A percentile compares a stretch with the other conserved stretches of the same genome.
Conservation (phyloP, 306 rosid genomes). For the Geum urbanum region DNA sequence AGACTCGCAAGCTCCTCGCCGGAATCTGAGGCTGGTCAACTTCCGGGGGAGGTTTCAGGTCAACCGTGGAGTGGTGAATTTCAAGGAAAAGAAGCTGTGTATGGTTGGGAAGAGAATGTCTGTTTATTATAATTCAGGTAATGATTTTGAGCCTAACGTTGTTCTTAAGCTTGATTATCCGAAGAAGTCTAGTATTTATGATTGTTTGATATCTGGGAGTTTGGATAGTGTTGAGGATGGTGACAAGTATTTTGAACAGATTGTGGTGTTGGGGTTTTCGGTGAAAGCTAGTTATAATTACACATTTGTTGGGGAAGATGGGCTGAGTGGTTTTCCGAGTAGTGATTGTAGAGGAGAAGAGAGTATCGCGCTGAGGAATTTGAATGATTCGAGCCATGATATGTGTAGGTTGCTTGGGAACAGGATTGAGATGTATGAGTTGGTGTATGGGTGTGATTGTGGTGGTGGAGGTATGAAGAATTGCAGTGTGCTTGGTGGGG, state of each 20-base stretch:
- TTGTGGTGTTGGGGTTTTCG: constrained; percentile 54
- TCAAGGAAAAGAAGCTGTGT: constrained; percentile 65
- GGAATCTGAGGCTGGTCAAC: constrained; percentile 32
- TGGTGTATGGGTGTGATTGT: constrained; percentile 58
- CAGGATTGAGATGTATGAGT: constrained; percentile 36
- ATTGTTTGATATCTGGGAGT: constrained; percentile 59
- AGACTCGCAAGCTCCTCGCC: too few species aligned
- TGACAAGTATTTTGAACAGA: constrained; percentile 36
- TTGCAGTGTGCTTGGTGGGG: constrained; percentile 52
- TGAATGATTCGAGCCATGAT: constrained; percentile 18
- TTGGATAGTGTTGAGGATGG: constrained; percentile 48
- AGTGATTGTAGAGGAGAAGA: constrained; percentile 28
- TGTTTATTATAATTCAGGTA: constrained; percentile 23
- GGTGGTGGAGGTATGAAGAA: constrained; percentile 33
- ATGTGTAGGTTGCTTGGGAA: constrained; percentile 38
- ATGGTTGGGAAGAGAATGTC: constrained; percentile 52
- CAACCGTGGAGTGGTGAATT: constrained; percentile 19
- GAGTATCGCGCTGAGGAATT: constrained; percentile 25
- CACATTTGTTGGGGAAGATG: constrained; percentile 35
- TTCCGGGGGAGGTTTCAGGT: constrained; percentile 31
- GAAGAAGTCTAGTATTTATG: constrained; percentile 27
- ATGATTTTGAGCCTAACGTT: constrained; percentile 19
- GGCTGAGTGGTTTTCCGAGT: constrained; percentile 38
- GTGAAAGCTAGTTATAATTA: constrained; percentile 39
- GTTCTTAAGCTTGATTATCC: constrained; percentile 65